phyloP scores from a whole-genome alignment of 805 yeast genomes.

The Saturnispora gosingensis region DNA sequence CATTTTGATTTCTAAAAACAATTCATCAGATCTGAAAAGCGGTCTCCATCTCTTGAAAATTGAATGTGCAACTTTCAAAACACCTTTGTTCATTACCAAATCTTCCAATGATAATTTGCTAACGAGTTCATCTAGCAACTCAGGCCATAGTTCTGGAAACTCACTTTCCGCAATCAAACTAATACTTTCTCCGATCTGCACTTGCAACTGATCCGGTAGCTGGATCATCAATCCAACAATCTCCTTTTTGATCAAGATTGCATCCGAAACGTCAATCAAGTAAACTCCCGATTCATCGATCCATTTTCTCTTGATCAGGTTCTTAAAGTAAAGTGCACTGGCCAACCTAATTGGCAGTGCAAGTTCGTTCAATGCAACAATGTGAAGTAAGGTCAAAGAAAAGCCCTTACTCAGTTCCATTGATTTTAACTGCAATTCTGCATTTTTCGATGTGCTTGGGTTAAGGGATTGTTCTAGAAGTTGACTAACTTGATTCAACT shows the following conservation, averaged over 20 bases:
- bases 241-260: constrained; percentile 58
- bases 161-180: constrained; percentile 92
- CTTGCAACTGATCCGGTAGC: constrained; percentile 69
- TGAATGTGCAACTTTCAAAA: constrained; percentile 86
- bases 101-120: constrained; percentile 55
- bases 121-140: constrained; percentile 65
- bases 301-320: constrained; percentile 79
- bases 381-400: constrained; percentile 62
- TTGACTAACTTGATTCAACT: constrained; percentile 43
- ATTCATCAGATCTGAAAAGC: constrained; percentile 79
- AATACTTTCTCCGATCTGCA: constrained; percentile 93
- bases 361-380: constrained; percentile 56
- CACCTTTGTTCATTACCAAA: constrained; percentile 71
- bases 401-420: constrained; percentile 68
- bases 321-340: constrained; percentile 84
- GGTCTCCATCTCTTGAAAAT: constrained; percentile 98
- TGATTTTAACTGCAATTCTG: constrained; percentile 55
- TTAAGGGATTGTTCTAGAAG: constrained; percentile 54
- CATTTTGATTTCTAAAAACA: constrained; percentile 76
- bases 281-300: constrained; percentile 83
- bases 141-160: constrained; percentile 86
- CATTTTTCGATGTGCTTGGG: constrained; percentile 54
- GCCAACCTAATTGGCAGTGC: constrained; percentile 63
- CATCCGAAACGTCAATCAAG: constrained; percentile 50
- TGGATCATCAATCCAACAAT: constrained; percentile 81